Conservation (phyloP, 495 filamentous ascomycete species). For the Recurvomyces mirabilis region DNA sequence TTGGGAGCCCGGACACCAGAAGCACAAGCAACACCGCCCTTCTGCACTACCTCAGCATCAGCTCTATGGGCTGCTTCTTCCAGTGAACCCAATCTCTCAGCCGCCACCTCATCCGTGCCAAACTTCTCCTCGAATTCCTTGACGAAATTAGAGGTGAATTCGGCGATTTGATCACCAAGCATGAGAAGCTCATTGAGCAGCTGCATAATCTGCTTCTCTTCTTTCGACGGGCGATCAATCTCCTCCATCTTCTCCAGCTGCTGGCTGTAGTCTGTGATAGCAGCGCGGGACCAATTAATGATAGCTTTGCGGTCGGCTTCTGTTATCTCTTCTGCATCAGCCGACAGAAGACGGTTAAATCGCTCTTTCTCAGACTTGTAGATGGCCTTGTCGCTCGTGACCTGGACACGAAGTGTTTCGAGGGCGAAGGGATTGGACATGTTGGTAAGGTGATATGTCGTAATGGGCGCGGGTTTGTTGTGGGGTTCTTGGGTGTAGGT, state of each 20-base stretch:
- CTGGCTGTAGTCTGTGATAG: neutral
- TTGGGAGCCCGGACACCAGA: no score
- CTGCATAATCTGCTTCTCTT: slow-evolving; percentile 9
- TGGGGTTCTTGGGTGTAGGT: no score
- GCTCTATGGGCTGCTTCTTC: no score
- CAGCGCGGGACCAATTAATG: slow-evolving; percentile 5
- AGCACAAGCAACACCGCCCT: no score
- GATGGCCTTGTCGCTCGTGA: neutral
- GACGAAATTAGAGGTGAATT: neutral
- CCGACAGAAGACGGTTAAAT: neutral
- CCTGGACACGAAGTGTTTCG: neutral
- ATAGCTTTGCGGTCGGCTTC: slow-evolving; percentile 4
- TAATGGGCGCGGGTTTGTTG: no score
- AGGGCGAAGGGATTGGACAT: neutral
- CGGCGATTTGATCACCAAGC: slow-evolving; percentile 5
- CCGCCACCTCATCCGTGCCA: no score
- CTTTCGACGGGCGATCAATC: neutral
- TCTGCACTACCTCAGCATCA: no score
- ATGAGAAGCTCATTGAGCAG: slow-evolving; percentile 5
- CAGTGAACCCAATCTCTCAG: no score
- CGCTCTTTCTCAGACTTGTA: slow-evolving; percentile 5
- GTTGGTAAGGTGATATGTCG: neutral
- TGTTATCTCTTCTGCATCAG: neutral
- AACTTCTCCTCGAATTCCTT: neutral
- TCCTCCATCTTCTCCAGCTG: slow-evolving; percentile 1